phyloP scores from a whole-genome alignment of 2,329 filamentous ascomycete genomes.

The Fusarium siculi region DNA sequence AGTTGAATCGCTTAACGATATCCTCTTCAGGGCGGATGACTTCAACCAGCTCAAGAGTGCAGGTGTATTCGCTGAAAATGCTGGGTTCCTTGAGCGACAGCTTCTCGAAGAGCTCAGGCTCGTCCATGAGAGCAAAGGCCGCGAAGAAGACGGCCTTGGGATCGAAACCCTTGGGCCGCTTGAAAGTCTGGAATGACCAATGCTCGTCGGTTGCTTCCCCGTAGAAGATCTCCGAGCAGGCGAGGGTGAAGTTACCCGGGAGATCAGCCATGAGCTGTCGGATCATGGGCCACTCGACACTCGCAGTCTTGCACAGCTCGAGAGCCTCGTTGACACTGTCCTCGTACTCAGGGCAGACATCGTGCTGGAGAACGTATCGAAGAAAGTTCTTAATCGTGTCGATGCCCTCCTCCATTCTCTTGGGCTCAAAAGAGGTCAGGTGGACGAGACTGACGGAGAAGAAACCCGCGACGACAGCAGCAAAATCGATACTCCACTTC shows the following conservation, averaged over 20 bases:
- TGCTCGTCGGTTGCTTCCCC: conserved; percentile 37
- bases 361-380: conserved; percentile 85
- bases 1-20: conserved; percentile 56
- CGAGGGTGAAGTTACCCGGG: conserved; percentile 84
- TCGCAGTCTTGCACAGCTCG: conserved; percentile 72
- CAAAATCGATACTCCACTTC: conserved; percentile 85
- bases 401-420: conserved; percentile 66
- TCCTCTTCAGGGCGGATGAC: conserved; percentile 60
- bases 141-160: conserved; percentile 57
- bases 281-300: conserved; percentile 72
- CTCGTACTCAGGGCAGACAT: conserved; percentile 84
- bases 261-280: conserved; percentile 62
- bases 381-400: conserved; percentile 85
- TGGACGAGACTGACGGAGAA: conserved; percentile 70
- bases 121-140: conserved; percentile 54
- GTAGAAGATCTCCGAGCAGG: conserved; percentile 75
- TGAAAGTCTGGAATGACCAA: conserved; percentile 45
- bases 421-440: conserved; percentile 65
- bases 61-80: conserved; percentile 59
- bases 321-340: conserved; percentile 74
- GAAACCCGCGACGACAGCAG: conserved; percentile 79
- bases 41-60: conserved; percentile 69
- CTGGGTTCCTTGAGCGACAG: conserved; percentile 37
- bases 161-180: conserved; percentile 53
- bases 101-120: conserved; percentile 47